phyloP scores from a whole-genome alignment of 2,329 filamentous ascomycete species.

The Trematosphaeria pertusa region DNA sequence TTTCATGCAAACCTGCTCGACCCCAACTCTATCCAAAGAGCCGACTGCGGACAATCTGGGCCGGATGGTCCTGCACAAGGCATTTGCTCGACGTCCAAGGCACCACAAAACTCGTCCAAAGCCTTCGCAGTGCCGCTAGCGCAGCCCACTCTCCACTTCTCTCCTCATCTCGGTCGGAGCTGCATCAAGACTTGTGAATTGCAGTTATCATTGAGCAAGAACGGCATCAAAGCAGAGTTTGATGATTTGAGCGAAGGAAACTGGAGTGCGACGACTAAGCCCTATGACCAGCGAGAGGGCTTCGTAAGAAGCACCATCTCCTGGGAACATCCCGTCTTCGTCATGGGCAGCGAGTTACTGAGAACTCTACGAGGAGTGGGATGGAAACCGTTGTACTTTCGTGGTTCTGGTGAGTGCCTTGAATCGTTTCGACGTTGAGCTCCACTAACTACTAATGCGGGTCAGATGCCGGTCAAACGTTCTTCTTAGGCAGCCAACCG shows the following conservation, averaged over 20 bases:
- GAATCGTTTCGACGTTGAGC: background rate
- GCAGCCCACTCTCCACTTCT: too few relatives aligned
- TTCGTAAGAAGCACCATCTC: slow-evolving; percentile 23
- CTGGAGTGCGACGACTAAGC: too few relatives aligned
- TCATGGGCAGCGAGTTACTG: slow-evolving; percentile 28
- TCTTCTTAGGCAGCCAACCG: slow-evolving; percentile 27
- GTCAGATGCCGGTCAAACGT: slow-evolving; percentile 23
- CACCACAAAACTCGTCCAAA: too few relatives aligned
- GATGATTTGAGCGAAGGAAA: too few relatives aligned
- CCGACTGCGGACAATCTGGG: background rate
- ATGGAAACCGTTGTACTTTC: slow-evolving; percentile 26
- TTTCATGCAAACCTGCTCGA: background rate
- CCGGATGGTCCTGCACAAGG: slow-evolving; percentile 5
- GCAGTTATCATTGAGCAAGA: slow-evolving; percentile 2
- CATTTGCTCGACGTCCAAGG: too few relatives aligned
- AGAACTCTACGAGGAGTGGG: slow-evolving; percentile 19
- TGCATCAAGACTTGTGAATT: slow-evolving; percentile 3
- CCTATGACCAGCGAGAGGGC: background rate
- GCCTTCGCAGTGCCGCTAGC: background rate
- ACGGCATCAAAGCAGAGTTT: slow-evolving; percentile 4
- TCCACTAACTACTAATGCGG: background rate
- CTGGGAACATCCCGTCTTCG: slow-evolving; percentile 24
- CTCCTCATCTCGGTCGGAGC: too few relatives aligned
- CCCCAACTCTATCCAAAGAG: background rate
- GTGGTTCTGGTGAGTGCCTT: slow-evolving; percentile 23